Evolutionary conservation across 208 protist species (phyloP).

Genomic region (Ichthyophonus hoferi): DNA sequence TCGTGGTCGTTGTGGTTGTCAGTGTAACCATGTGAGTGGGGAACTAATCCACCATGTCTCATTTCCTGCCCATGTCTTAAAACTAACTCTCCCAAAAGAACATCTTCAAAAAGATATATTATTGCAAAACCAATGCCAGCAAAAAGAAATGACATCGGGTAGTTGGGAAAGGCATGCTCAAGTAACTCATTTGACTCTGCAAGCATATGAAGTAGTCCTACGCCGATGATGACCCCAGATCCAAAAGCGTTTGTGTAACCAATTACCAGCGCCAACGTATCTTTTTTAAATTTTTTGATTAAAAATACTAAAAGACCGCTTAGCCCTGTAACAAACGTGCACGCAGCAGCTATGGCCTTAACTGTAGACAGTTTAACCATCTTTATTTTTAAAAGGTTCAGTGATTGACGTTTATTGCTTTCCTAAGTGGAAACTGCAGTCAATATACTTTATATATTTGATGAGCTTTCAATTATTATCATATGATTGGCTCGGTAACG

Average conservation of each 20-base stretch:
- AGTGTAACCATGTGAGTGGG: no score
- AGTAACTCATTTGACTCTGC: background rate
- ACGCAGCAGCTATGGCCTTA: background rate
- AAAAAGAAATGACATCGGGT: constrained; percentile 13
- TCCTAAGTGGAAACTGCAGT: no score
- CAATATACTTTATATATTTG: no score
- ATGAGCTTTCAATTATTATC: no score
- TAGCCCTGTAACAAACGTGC: constrained; percentile 6
- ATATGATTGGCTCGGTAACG: no score
- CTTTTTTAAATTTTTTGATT: background rate
- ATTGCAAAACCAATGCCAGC: constrained; percentile 4
- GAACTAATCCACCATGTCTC: no score
- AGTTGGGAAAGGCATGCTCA: background rate
- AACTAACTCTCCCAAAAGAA: constrained; percentile 4
- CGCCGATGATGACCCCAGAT: background rate
- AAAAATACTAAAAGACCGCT: constrained; percentile 1
- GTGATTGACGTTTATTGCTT: no score
- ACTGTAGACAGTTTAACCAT: no score
- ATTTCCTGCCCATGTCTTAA: no score
- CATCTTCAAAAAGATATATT: constrained; percentile 30
- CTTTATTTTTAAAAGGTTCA: no score
- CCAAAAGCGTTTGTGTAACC: constrained; percentile 25
- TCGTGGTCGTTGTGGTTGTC: no score
- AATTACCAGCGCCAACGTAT: background rate
- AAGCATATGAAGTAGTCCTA: constrained; percentile 29